A percentile compares a stretch with the other conserved stretches of the same genome.
These are phyloP conservation scores for Cercis canadensis DNA, from an alignment of 306 rosid genomes.

Conservation along the genomic window DNA sequence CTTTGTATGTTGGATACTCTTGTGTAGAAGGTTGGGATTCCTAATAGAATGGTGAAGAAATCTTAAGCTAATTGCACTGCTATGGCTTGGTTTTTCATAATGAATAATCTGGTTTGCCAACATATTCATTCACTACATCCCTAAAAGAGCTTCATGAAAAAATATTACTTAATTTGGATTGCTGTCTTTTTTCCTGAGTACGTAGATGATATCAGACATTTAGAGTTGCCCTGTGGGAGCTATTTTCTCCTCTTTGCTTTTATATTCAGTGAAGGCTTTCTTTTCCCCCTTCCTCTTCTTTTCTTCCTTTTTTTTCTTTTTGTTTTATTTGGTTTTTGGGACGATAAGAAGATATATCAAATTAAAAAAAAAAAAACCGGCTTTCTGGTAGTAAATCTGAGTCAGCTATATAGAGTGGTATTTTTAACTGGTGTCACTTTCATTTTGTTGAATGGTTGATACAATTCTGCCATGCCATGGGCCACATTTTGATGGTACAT, in stretches of 20 bases:
- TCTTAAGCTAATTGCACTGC: neutral
- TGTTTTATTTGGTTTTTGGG: neutral
- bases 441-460: conserved; percentile 18
- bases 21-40: conserved; percentile 21
- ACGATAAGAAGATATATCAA: neutral
- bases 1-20: conserved; percentile 11
- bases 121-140: conserved; percentile 4
- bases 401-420: conserved; percentile 16
- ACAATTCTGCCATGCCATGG: conserved; percentile 24
- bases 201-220: neutral
- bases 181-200: conserved; percentile 14
- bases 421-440: neutral
- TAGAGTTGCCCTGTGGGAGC: neutral
- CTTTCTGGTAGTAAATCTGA: neutral
- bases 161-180: neutral
- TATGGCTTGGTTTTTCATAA: conserved; percentile 19
- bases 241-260: too few species aligned
- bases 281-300: neutral
- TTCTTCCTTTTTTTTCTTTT: neutral
- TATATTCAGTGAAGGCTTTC: too few species aligned
- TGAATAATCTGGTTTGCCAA: conserved; percentile 25
- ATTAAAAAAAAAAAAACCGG: neutral
- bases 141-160: conserved; percentile 17
- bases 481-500: conserved; percentile 43
- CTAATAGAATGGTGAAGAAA: conserved; percentile 11